Evolutionary conservation across 805 yeast species (phyloP).

Genomic region (Candida sakaeoensis): DNA sequence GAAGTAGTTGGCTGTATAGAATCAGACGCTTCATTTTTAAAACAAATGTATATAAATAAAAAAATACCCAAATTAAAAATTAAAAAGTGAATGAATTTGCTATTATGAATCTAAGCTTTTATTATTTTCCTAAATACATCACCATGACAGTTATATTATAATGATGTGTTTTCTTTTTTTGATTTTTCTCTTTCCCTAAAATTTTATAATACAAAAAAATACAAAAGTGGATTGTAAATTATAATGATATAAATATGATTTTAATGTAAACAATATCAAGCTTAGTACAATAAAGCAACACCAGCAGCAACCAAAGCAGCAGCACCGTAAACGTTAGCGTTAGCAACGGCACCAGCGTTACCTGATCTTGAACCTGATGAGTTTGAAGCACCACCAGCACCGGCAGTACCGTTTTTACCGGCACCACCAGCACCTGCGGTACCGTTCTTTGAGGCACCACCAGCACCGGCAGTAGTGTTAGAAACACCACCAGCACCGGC

Average conservation of each 20-base stretch:
- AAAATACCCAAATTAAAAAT: neutral
- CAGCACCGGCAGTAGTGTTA: slow-evolving; percentile 4
- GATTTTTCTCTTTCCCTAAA: no score
- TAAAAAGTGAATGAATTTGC: neutral
- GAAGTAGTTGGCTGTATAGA: no score
- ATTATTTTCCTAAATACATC: no score
- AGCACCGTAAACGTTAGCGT: slow-evolving; percentile 12
- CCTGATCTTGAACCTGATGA: slow-evolving; percentile 6
- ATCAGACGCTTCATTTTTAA: neutral
- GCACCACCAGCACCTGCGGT: slow-evolving; percentile 8
- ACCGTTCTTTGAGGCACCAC: slow-evolving; percentile 4
- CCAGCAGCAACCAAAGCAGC: slow-evolving; percentile 17
- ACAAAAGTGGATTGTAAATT: neutral
- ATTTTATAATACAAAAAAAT: slow-evolving; percentile 7
- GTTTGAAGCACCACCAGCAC: slow-evolving; percentile 13
- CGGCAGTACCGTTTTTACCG: slow-evolving; percentile 12
- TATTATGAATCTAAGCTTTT: neutral
- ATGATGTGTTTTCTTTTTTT: neutral
- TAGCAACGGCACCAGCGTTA: slow-evolving; percentile 10
- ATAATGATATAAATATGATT: neutral
- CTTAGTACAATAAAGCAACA: slow-evolving; percentile 14
- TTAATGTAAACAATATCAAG: neutral
- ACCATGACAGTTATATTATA: no score
- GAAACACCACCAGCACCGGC: slow-evolving; percentile 5
- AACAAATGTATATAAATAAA: neutral